Percentiles rank a stretch among this genome's conserved stretches.
phyloP scores from a whole-genome alignment of 2,329 filamentous ascomycete species.

The Myriosclerotinia curreyana region DNA sequence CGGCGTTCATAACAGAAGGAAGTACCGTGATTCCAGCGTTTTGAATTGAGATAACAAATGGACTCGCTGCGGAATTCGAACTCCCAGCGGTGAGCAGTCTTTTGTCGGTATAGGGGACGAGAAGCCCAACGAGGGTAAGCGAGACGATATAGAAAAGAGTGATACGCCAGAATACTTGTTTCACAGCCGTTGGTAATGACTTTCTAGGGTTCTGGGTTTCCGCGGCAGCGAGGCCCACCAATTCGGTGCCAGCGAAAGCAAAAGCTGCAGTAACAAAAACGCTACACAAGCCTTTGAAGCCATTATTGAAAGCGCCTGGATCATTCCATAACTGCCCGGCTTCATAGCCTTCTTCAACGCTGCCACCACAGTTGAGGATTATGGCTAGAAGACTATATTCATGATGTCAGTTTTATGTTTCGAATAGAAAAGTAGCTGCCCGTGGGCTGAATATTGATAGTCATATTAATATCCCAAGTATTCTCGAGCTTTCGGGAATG shows the following conservation, averaged over 20 bases:
- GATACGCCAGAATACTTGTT: conserved; percentile 95
- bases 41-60: conserved; percentile 89
- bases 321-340: conserved; percentile 73
- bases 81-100: conserved; percentile 58
- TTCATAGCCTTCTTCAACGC: conserved; percentile 70
- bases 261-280: conserved; percentile 77
- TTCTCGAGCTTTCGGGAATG: background rate
- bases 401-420: background rate
- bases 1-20: conserved; percentile 89
- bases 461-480: too few species aligned
- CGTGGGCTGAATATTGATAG: conserved; percentile 24
- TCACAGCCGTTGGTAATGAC: conserved; percentile 79
- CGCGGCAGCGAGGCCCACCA: conserved; percentile 73
- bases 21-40: conserved; percentile 78
- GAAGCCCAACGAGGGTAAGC: conserved; percentile 73
- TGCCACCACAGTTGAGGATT: conserved; percentile 80
- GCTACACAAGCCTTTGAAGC: conserved; percentile 78
- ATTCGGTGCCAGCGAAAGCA: conserved; percentile 71
- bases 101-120: conserved; percentile 70
- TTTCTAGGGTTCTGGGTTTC: conserved; percentile 78
- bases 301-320: conserved; percentile 81
- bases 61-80: conserved; percentile 73
- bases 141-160: conserved; percentile 85
- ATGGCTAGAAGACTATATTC: conserved; percentile 70
- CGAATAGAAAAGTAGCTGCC: background rate